Base-by-base conservation (phyloP, 2,329 filamentous ascomycete genomes). In the Beauveria bassiana region DNA sequence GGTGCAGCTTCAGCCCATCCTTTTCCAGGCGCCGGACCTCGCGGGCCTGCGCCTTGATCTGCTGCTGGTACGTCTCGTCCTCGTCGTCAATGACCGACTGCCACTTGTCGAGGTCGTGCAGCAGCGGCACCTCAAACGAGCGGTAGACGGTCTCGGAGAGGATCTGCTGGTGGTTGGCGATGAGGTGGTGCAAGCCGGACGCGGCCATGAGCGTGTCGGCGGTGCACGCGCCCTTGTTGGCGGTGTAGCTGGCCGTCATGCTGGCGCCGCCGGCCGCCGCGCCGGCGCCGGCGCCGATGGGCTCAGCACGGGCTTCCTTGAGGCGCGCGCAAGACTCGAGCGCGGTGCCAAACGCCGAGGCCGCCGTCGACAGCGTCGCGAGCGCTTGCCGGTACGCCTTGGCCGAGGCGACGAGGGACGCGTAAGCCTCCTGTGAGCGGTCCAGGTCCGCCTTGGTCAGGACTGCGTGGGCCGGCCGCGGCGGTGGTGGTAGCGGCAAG, bases 101-200 rank as follows among this genome's bases (percentile, higher is more conserved):
- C 85, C 86, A 89, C 65, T 80, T 81, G 71, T 89, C 86, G 34
- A 88, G 77, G 73, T 88, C 86, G 73, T 88, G 85, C n/a, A 88
- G 77, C 24, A 89, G 75, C 4, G 86, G 86, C 43, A 88, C 85
- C 72, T 89, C 86, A 70, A 89, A 88, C 62, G 79, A 80, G 60
- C 86, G 79, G 72, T 89, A 88, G 9, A 89, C 84, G 0, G 85
- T 88, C 73, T 89, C 86, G 65, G 80, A 84, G 3, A 89, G 79
- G 67, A 89, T 88, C 69, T 88, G 85, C 71, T 87, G 84, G 75
- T 89, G 86, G 73, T 88, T 89, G 51, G 86, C 86, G 62, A 88
- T 78, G 22, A 89, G 78, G 68, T 88, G 84, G 70, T 89, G 86
- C 46, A 88, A 79, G 42, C 86, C 86, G 40, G 83, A 82, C 14